Percentiles rank a stretch among this genome's conserved stretches.
Evolutionary conservation across 306 rosid genomes (phyloP).

Genomic region (Trifolium repens): DNA sequence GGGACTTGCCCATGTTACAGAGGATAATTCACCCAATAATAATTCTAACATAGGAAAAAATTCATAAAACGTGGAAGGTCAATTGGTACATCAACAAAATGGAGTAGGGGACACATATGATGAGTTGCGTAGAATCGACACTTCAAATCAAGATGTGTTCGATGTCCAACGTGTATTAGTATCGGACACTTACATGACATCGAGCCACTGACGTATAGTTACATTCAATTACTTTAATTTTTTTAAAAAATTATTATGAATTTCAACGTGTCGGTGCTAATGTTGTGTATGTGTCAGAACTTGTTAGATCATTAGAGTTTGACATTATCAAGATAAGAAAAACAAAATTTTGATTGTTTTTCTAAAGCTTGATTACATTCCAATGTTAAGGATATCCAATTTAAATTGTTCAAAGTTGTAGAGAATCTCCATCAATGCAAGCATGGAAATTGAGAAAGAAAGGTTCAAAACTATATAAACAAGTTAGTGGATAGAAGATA

Average conservation of each 20-base stretch:
- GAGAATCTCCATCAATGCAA: conserved; percentile 48
- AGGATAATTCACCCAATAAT: conserved; percentile 32
- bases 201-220: not conserved
- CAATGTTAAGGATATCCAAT: conserved; percentile 25
- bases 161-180: too few relatives aligned
- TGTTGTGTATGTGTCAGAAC: not conserved
- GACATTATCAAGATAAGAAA: conserved; percentile 10
- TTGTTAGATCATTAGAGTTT: conserved; percentile 26
- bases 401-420: conserved; percentile 36
- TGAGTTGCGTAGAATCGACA: too few relatives aligned
- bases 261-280: not conserved
- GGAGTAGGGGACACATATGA: too few relatives aligned
- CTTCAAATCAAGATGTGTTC: too few relatives aligned
- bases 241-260: too few relatives aligned
- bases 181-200: too few relatives aligned
- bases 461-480: conserved; percentile 23
- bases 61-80: conserved; percentile 13
- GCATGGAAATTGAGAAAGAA: conserved; percentile 37
- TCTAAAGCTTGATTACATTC: conserved; percentile 35
- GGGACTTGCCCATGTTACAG: conserved; percentile 35
- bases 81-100: not conserved
- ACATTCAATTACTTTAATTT: not conserved
- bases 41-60: conserved; percentile 28
- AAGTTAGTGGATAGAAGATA: conserved; percentile 42
- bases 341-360: not conserved